Base-by-base conservation (phyloP, 495 filamentous ascomycete species). In the Cryomyces minteri region DNA sequence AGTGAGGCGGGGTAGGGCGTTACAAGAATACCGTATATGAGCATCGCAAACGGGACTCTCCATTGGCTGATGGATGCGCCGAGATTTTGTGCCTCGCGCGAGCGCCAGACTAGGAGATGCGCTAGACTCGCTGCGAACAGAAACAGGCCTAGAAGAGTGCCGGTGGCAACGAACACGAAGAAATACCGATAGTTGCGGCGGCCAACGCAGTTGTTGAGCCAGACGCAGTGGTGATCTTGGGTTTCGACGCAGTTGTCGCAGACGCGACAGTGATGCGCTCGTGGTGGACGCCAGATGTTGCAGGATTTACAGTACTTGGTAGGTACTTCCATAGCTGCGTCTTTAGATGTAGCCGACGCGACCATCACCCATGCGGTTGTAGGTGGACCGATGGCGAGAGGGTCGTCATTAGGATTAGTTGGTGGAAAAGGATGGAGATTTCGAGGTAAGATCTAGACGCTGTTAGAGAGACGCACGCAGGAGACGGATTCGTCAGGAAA, bases 111-210 rank as follows among this genome's bases (percentile, higher is more conserved):
- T 18, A 87, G 62, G 31, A 95, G 70, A 51, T 96, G 92, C 6
- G 78, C 76, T 29, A 94, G 67, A 40, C 73, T 82, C 6, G 82
- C 77, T 12, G 73, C 84, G 28, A 84, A 65, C 40, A 95, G 68
- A 54, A 80, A 88, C 12, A 88, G 54, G 0, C 75, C 74, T 2
- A 95, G 68, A n/a, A 94, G 47, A 1, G 84, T 85, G 9, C 70
- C 76, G 14, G 75, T 72, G 52, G 69, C 73, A 50, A 96, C 73
- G 62, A 95, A 98, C 14, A 80, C 72, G 55, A 95, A 93, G 62
- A 98, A 98, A 55, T 90, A 98, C 42, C 92, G 86, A 61, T 98
- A 98, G 61, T 98, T 98, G 45, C 90, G 84, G 32, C 92, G 82
- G 5, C 90, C 90, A 39, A 98, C 81, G 61, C 90, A 98, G 60